Percentiles rank a stretch among this genome's conserved stretches.
phyloP scores from a whole-genome alignment of 140 eudicot genomes.

The Erigeron philadelphicus region DNA sequence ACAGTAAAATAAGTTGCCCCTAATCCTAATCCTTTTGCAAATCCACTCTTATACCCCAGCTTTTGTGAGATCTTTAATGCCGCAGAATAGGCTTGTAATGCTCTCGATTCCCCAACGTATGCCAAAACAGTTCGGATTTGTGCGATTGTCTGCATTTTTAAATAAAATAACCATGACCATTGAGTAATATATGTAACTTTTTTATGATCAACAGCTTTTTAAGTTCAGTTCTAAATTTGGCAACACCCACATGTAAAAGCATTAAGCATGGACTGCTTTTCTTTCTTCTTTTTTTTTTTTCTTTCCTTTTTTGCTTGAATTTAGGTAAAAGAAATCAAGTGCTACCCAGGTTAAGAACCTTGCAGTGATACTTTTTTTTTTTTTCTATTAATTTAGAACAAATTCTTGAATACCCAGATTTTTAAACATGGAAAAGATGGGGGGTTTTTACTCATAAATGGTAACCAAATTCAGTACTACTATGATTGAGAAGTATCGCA shows the following conservation, averaged over 20 bases:
- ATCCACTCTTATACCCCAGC: slow-evolving; percentile 76
- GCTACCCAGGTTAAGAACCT: neutral
- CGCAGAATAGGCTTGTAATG: slow-evolving; percentile 57
- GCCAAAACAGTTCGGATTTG: slow-evolving; percentile 77
- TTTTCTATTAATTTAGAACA: neutral
- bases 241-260: slow-evolving; percentile 12
- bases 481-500: too few relatives aligned
- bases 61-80: slow-evolving; percentile 60
- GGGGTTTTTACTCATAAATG: neutral
- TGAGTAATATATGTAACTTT: neutral
- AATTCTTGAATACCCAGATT: neutral
- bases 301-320: neutral
- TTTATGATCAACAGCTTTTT: neutral
- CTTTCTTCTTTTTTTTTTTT: neutral
- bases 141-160: slow-evolving; percentile 56
- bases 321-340: neutral
- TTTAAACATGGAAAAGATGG: neutral
- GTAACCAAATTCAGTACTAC: too few relatives aligned
- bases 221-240: slow-evolving; percentile 1
- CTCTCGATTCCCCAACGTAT: slow-evolving; percentile 72
- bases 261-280: neutral
- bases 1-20: slow-evolving; percentile 87
- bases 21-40: slow-evolving; percentile 77
- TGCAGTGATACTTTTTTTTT: neutral
- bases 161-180: slow-evolving; percentile 1